Evolutionary conservation across 441 rosid genomes (phyloP).

Genomic region (Aleurites moluccanus): DNA sequence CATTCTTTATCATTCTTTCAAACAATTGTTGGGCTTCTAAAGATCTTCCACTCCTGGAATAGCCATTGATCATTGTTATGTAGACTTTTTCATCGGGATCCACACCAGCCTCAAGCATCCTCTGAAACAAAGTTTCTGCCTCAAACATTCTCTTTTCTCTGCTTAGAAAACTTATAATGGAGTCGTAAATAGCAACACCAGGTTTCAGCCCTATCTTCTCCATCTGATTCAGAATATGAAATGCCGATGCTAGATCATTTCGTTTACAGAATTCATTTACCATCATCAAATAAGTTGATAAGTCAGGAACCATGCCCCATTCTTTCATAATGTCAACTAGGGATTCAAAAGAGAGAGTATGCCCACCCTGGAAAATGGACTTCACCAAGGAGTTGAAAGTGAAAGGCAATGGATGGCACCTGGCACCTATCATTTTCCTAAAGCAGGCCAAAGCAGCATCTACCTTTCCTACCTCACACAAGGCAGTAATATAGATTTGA

Average conservation of each 20-base stretch:
- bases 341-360: conserved; percentile 36
- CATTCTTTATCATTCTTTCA: conserved; percentile 46
- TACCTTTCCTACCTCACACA: conserved; percentile 42
- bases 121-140: conserved; percentile 53
- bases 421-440: conserved; percentile 40
- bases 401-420: conserved; percentile 49
- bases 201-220: conserved; percentile 53
- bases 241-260: conserved; percentile 41
- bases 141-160: conserved; percentile 39
- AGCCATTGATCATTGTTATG: conserved; percentile 62
- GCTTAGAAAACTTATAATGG: conserved; percentile 50
- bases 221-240: conserved; percentile 43
- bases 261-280: conserved; percentile 49
- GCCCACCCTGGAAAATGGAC: conserved; percentile 42
- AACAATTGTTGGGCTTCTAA: conserved; percentile 43
- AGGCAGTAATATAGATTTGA: conserved; percentile 50
- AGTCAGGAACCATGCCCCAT: conserved; percentile 45
- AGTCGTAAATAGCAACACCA: conserved; percentile 53
- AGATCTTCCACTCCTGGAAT: conserved; percentile 39
- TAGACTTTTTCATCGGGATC: conserved; percentile 62
- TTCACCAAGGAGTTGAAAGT: conserved; percentile 58
- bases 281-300: conserved; percentile 52
- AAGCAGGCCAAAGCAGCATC: conserved; percentile 39
- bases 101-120: conserved; percentile 60
- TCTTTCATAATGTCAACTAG: conserved; percentile 43